Base-by-base conservation (phyloP, 169 alveolate species). In the Plasmodium gonderi region DNA sequence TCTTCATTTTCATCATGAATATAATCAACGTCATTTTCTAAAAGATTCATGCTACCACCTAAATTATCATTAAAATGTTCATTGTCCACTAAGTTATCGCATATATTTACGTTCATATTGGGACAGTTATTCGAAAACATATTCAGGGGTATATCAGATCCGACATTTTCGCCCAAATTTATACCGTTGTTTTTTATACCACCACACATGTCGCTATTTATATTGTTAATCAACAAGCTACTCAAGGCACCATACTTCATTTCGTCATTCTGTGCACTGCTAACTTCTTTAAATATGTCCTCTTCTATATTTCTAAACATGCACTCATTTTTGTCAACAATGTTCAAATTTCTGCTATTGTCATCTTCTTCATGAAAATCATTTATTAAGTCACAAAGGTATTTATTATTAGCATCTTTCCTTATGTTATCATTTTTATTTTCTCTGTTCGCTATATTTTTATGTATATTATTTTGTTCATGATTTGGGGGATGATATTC, bases 1-100 rank as follows among this genome's bases (percentile, higher is more conserved):
- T 80, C 80, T 65, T 80, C 91, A 80, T 80, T 80, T 33, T 80
- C 80, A 29, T 38, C 79, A 29, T 47, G 74, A 0, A 80, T 65
- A 38, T 47, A 65, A 8, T 80, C 91, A 47, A 80, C 74, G 31
- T 80, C 74, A 33, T 65, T 65, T 40, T 65, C 91, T 31, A 68
- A 64, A 12, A 47, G 40, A 20, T 42, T 80, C 38, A 80, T 65
- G 49, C 72, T 79, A 0, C 20, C 49, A 17, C 74, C 26, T 42
- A 65, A 17, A 23, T 80, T 80, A 20, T 42, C 82, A 42, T 60
- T 33, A 23, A 65, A 17, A 42, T 80, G 69, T 12, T 64, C 91
- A 47, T 44, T 33, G 23, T 36, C 80, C 9, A 23, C 67, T 9
- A 80, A 29, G 40, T 44, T 65, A 42, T 65, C 67, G 64, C 79